phyloP scores from a whole-genome alignment of 1,139 yeast genomes.

The Arxiozyma bovina region DNA sequence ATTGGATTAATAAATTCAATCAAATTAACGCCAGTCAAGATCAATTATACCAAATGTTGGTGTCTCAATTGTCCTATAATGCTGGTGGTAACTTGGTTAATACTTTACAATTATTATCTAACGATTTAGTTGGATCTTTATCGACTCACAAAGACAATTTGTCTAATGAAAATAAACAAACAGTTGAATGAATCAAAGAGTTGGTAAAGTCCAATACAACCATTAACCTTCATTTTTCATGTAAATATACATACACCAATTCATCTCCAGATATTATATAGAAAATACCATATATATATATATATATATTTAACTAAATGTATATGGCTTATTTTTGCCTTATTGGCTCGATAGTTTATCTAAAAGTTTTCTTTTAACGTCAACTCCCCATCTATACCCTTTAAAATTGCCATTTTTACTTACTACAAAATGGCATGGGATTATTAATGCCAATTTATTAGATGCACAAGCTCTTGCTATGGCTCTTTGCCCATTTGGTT shows the following conservation, averaged over 20 bases:
- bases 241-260: neutral
- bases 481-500: slow-evolving; percentile 20
- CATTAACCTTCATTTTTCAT: neutral
- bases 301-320: neutral
- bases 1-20: slow-evolving; percentile 55
- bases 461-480: slow-evolving; percentile 25
- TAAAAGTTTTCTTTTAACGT: slow-evolving; percentile 16
- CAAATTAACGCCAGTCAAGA: slow-evolving; percentile 33
- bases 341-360: neutral
- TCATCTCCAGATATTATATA: no score
- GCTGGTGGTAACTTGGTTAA: slow-evolving; percentile 87
- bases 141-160: neutral
- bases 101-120: slow-evolving; percentile 64
- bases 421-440: slow-evolving; percentile 27
- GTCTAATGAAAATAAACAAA: neutral
- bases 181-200: neutral
- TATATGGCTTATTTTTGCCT: neutral
- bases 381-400: slow-evolving; percentile 22
- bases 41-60: neutral
- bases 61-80: slow-evolving; percentile 32
- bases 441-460: slow-evolving; percentile 20
- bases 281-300: neutral
- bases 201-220: neutral
- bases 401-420: slow-evolving; percentile 17
- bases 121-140: slow-evolving; percentile 34